These are phyloP conservation scores for Gamsiella multidivaricata DNA, from an alignment of 192 early-diverging fungal species.

Conservation along the genomic window DNA sequence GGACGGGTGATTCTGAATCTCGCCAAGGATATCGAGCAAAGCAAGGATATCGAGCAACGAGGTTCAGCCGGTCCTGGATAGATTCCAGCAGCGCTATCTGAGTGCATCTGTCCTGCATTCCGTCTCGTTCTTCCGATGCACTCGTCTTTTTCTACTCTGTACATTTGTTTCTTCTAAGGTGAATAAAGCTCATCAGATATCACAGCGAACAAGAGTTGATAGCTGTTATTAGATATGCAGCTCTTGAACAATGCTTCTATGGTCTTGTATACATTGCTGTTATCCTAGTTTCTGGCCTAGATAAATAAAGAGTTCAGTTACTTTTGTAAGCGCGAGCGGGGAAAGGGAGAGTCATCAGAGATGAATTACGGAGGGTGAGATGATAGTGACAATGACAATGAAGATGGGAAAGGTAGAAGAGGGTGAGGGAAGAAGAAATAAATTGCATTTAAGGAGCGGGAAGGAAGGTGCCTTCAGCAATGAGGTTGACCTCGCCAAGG, in stretches of 20 bases:
- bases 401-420: neutral
- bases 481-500: constrained; percentile 13
- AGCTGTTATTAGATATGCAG: no score
- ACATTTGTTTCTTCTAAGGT: neutral
- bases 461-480: no score
- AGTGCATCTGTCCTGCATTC: constrained; percentile 70
- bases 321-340: no score
- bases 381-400: no score
- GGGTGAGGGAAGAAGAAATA: neutral
- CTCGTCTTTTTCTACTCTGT: neutral
- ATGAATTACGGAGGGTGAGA: no score
- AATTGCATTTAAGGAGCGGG: constrained; percentile 6
- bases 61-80: constrained; percentile 82
- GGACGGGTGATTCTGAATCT: constrained; percentile 87
- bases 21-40: constrained; percentile 71
- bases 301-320: no score
- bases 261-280: no score
- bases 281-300: no score
- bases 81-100: constrained; percentile 69
- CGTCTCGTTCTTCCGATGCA: constrained; percentile 71
- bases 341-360: no score
- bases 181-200: no score
- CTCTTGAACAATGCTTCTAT: no score
- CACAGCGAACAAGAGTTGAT: no score
- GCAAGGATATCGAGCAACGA: constrained; percentile 86